Conservation (phyloP, 116 monocot species). For the Dioscorea cayenensis region DNA sequence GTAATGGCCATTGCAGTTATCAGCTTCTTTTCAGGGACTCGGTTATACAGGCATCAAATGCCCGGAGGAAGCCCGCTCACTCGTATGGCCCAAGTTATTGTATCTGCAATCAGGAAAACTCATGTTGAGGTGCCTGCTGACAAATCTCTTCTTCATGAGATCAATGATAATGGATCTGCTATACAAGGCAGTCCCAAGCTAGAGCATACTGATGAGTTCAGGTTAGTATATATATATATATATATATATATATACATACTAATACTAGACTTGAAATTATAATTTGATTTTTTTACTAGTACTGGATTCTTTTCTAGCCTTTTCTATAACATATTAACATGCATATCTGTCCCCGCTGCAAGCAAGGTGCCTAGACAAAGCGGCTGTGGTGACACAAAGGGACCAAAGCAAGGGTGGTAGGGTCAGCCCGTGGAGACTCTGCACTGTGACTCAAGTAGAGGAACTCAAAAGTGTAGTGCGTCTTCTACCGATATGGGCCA, state of each 20-base stretch:
- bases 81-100: conserved; percentile 36
- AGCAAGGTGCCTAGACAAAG: conserved; percentile 63
- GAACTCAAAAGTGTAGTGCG: conserved; percentile 64
- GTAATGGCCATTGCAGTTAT: conserved; percentile 43
- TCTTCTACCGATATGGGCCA: conserved; percentile 72
- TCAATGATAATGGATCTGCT: conserved; percentile 25
- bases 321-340: no score
- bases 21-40: conserved; percentile 39
- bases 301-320: no score
- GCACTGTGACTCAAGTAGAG: conserved; percentile 76
- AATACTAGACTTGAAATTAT: background rate
- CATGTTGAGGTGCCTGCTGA: conserved; percentile 22
- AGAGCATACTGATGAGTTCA: conserved; percentile 36
- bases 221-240: no score
- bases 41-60: conserved; percentile 37
- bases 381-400: conserved; percentile 34
- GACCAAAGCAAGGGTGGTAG: conserved; percentile 7
- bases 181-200: conserved; percentile 50
- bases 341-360: background rate
- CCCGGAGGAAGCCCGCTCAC: conserved; percentile 56
- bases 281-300: background rate
- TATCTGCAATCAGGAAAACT: conserved; percentile 40
- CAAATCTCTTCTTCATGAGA: conserved; percentile 29
- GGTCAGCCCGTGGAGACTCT: conserved; percentile 42
- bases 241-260: no score